Evolutionary conservation across 2,329 filamentous ascomycete genomes (phyloP).

Genomic region (Escovopsis sp.): DNA sequence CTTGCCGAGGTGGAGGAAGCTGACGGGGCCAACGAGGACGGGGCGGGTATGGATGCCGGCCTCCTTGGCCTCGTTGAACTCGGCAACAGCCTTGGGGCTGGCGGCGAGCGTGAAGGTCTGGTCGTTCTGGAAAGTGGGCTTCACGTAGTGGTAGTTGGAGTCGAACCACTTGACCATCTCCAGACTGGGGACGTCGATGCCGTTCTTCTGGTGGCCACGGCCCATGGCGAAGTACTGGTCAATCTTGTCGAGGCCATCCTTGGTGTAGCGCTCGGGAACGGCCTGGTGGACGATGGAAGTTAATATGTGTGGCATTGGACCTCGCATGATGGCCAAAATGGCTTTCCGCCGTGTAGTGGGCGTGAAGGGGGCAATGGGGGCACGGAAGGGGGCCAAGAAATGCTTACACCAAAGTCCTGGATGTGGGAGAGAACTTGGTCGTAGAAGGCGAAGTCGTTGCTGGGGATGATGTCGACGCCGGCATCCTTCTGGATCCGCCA

Average conservation of each 20-base stretch:
- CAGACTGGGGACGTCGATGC: slow-evolving; percentile 81
- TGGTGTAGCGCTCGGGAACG: slow-evolving; percentile 84
- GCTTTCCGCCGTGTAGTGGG: too few species aligned
- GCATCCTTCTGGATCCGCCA: slow-evolving; percentile 99
- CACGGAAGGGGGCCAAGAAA: neutral
- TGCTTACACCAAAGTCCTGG: slow-evolving; percentile 83
- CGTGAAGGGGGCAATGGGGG: neutral
- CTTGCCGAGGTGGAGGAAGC: slow-evolving; percentile 95
- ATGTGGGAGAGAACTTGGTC: slow-evolving; percentile 97
- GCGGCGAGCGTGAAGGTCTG: slow-evolving; percentile 83
- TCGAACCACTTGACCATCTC: slow-evolving; percentile 99
- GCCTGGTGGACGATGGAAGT: slow-evolving; percentile 35
- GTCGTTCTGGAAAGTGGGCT: slow-evolving; percentile 93
- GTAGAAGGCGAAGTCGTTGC: slow-evolving; percentile 99
- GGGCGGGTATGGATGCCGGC: slow-evolving; percentile 86
- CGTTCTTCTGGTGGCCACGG: slow-evolving; percentile 90
- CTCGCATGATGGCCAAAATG: too few species aligned
- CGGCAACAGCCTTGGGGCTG: slow-evolving; percentile 81
- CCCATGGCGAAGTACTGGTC: slow-evolving; percentile 99
- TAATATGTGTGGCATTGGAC: slow-evolving; percentile 1
- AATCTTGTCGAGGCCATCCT: slow-evolving; percentile 70
- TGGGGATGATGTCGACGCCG: slow-evolving; percentile 92
- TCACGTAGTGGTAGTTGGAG: slow-evolving; percentile 99
- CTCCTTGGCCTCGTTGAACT: slow-evolving; percentile 97
- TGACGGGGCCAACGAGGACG: slow-evolving; percentile 88